Conservation (phyloP, 2,329 filamentous ascomycete species). For the Elsinoe fawcettii region DNA sequence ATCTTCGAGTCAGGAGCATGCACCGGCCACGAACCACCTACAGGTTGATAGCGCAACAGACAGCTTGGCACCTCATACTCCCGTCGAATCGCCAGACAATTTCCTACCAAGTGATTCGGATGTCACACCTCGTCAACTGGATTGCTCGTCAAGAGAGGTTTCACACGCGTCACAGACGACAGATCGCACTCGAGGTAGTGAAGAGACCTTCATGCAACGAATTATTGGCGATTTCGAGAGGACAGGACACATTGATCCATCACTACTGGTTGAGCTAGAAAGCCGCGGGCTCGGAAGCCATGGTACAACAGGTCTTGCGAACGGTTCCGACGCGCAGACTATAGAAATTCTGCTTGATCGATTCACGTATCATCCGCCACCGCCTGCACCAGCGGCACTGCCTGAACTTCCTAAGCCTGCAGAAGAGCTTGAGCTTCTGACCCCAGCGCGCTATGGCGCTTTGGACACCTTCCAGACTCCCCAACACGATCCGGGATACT, state of each 20-base stretch:
- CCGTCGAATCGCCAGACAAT: neutral
- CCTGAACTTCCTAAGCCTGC: conserved; percentile 19
- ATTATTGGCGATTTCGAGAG: conserved; percentile 27
- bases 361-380: conserved; percentile 19
- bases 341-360: conserved; percentile 30
- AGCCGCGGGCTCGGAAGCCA: conserved; percentile 26
- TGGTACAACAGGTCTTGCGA: conserved; percentile 14
- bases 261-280: conserved; percentile 29
- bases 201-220: conserved; percentile 16
- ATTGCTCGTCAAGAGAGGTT: neutral
- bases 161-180: neutral
- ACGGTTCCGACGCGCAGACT: conserved; percentile 29
- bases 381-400: neutral
- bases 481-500: neutral
- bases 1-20: neutral
- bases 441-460: neutral
- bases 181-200: neutral
- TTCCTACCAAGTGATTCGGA: conserved; percentile 8
- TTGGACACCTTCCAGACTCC: neutral
- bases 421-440: conserved; percentile 23
- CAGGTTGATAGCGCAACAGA: neutral
- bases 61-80: neutral
- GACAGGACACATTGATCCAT: conserved; percentile 26
- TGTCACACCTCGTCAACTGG: conserved; percentile 11
- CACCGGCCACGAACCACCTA: neutral